Percentiles rank a stretch among this genome's conserved stretches.
These are phyloP conservation scores for Sphagnum magellanicum DNA, from an alignment of 228 moss, liverwort and hornwort genomes.

Conservation along the genomic window DNA sequence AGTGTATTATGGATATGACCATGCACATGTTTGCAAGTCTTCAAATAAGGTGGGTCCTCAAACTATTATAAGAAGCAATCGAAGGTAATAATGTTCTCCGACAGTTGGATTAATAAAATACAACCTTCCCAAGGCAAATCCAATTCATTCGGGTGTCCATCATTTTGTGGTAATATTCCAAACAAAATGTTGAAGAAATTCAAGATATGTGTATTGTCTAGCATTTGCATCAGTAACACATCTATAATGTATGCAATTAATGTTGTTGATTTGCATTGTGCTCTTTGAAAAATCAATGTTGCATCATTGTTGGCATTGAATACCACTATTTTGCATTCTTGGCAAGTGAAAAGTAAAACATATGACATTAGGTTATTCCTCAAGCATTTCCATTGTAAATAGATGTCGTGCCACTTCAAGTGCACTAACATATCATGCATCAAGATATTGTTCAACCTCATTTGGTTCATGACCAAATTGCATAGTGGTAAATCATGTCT, in stretches of 20 bases:
- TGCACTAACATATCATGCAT: conserved; percentile 3
- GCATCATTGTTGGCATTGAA: background rate
- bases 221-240: background rate
- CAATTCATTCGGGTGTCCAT: background rate
- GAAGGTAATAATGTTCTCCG: background rate
- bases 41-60: background rate
- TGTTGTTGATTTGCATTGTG: background rate
- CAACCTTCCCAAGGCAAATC: conserved; percentile 1
- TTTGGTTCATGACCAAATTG: conserved; percentile 2
- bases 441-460: conserved; percentile 5
- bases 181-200: background rate
- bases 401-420: background rate
- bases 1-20: background rate
- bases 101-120: background rate
- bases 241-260: background rate
- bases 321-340: conserved; percentile 1
- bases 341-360: background rate
- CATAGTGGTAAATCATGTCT: conserved; percentile 2
- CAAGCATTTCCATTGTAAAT: conserved; percentile 1
- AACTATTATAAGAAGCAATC: background rate
- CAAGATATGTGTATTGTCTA: background rate
- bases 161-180: background rate
- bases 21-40: background rate
- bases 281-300: background rate
- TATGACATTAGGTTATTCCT: background rate